A percentile compares a stretch with the other conserved stretches of the same genome.
Evolutionary conservation across 441 rosid genomes (phyloP).

Genomic region (Populus hybrid): DNA sequence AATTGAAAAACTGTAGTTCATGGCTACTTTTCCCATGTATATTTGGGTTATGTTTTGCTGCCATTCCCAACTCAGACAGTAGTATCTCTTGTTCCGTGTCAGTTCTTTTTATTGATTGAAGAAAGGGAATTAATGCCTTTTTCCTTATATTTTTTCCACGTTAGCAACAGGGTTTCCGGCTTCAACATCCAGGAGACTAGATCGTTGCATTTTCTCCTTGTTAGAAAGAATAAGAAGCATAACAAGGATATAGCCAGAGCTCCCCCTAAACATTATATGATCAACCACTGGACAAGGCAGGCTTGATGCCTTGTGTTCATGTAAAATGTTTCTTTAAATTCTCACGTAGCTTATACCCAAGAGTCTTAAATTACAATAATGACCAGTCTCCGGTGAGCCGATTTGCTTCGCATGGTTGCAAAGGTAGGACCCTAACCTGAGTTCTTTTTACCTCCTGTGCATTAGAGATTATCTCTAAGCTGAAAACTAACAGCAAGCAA

Average conservation of each 20-base stretch:
- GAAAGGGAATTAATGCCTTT: background rate
- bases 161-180: background rate
- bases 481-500: too few species aligned
- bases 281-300: conserved; percentile 6
- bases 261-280: conserved; percentile 10
- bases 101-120: background rate
- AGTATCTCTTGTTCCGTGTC: background rate
- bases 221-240: conserved; percentile 9
- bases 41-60: background rate
- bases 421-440: too few species aligned
- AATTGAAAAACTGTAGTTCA: conserved; percentile 16
- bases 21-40: background rate
- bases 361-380: too few species aligned
- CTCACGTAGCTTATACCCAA: too few species aligned
- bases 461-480: too few species aligned
- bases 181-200: background rate
- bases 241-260: background rate
- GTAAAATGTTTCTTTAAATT: background rate
- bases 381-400: too few species aligned
- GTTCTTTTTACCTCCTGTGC: too few species aligned
- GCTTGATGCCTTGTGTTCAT: background rate
- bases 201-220: background rate
- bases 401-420: too few species aligned
- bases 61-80: background rate
- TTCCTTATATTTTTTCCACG: conserved; percentile 1